These are phyloP conservation scores for Neodidymelliopsis sp. DNA, from an alignment of 2,329 filamentous ascomycete species.

Conservation along the genomic window DNA sequence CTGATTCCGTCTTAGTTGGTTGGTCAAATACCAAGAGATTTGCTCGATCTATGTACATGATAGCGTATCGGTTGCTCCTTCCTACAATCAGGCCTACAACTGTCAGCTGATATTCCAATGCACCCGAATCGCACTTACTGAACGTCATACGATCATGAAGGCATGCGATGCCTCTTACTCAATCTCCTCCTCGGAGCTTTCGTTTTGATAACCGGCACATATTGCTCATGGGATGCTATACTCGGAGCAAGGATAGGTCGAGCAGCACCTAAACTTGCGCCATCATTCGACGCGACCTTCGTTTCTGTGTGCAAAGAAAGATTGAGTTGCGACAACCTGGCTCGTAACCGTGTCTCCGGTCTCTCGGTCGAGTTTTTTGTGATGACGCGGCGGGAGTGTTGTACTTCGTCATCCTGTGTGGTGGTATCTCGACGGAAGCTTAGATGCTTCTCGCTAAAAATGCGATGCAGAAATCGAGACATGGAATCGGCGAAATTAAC, in stretches of 20 bases:
- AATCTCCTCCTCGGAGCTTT: slow-evolving; percentile 20
- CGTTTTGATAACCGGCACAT: slow-evolving; percentile 12
- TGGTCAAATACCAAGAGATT: too few species aligned
- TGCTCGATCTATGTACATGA: background rate
- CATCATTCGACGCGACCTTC: slow-evolving; percentile 18
- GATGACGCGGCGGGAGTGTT: slow-evolving; percentile 32
- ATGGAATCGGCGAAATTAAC: slow-evolving; percentile 10
- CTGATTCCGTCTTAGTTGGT: too few species aligned
- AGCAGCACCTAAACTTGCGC: slow-evolving; percentile 27
- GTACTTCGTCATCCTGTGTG: slow-evolving; percentile 24
- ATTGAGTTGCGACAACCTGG: slow-evolving; percentile 21
- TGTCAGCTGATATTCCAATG: background rate
- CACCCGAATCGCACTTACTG: background rate
- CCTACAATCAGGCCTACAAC: background rate
- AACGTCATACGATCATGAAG: slow-evolving; percentile 13
- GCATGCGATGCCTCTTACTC: slow-evolving; percentile 32
- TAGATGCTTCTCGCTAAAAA: slow-evolving; percentile 28
- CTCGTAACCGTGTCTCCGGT: slow-evolving; percentile 19
- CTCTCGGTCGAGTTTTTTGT: slow-evolving; percentile 19
- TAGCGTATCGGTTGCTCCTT: background rate
- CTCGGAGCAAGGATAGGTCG: slow-evolving; percentile 28
- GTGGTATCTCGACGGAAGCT: slow-evolving; percentile 26
- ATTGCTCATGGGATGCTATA: slow-evolving; percentile 17
- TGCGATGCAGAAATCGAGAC: slow-evolving; percentile 32
- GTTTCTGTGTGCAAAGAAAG: slow-evolving; percentile 18